Conservation (phyloP, 2,329 filamentous ascomycete genomes). For the Pseudopithomyces maydicus region DNA sequence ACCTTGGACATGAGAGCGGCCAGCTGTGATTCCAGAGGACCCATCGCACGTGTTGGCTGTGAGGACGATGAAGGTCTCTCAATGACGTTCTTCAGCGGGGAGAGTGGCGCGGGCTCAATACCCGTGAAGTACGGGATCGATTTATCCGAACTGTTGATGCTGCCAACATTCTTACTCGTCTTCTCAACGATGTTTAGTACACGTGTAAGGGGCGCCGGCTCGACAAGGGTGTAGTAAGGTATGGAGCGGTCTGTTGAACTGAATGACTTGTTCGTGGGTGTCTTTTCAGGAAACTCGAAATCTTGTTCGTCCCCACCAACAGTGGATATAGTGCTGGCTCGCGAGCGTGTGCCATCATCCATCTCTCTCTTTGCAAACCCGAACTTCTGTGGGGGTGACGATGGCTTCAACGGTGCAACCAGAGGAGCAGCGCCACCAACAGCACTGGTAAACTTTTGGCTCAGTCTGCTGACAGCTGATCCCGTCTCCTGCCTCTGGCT, state of each 20-base stretch:
- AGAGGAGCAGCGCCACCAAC: constrained; percentile 3
- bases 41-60: constrained; percentile 33
- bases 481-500: constrained; percentile 22
- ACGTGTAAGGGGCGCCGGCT: background rate
- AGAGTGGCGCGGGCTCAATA: constrained; percentile 1
- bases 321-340: constrained; percentile 40
- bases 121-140: background rate
- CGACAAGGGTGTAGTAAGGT: background rate
- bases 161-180: background rate
- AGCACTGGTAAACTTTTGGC: constrained; percentile 27
- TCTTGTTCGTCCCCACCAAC: constrained; percentile 40
- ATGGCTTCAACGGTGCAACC: constrained; percentile 17
- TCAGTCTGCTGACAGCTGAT: constrained; percentile 24
- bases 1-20: constrained; percentile 45
- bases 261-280: constrained; percentile 11
- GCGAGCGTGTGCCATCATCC: constrained; percentile 40
- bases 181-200: background rate
- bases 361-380: constrained; percentile 10
- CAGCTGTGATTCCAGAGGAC: constrained; percentile 44
- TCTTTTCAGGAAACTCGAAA: constrained; percentile 36
- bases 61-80: constrained; percentile 25
- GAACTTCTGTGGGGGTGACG: background rate
- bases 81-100: constrained; percentile 2
- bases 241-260: background rate
- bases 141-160: background rate